Evolutionary conservation across 768 basidiomycete species (phyloP).

Genomic region (Gyrodon lividus): DNA sequence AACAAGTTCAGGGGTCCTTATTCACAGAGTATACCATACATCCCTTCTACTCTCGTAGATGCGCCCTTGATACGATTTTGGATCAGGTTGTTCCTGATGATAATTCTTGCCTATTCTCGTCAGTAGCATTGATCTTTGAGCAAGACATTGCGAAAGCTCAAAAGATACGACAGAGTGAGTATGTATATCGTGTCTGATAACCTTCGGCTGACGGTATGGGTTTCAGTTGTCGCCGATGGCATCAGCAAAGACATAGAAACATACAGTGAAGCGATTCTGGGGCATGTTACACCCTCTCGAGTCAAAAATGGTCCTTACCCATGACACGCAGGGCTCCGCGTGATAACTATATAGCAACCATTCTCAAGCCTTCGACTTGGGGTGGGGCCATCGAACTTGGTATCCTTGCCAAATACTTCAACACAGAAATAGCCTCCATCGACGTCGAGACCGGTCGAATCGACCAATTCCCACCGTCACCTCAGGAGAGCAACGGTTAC

Average conservation of each 20-base stretch:
- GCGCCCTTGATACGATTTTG: slow-evolving; percentile 2
- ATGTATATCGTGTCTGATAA: background rate
- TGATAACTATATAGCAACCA: slow-evolving; percentile 78
- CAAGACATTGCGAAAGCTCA: slow-evolving; percentile 74
- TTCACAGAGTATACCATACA: slow-evolving; percentile 58
- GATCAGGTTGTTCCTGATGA: slow-evolving; percentile 89
- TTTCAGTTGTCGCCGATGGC: slow-evolving; percentile 79
- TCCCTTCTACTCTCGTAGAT: background rate
- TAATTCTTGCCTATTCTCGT: slow-evolving; percentile 92
- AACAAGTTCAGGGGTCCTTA: slow-evolving; percentile 60
- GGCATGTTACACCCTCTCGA: slow-evolving; percentile 45
- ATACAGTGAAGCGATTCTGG: slow-evolving; percentile 85
- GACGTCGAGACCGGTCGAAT: slow-evolving; percentile 92
- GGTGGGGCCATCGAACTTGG: slow-evolving; percentile 94
- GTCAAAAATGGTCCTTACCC: background rate
- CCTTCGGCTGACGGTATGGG: slow-evolving; percentile 6
- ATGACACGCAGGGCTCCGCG: slow-evolving; percentile 42
- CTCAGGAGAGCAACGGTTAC: slow-evolving; percentile 36
- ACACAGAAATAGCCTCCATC: slow-evolving; percentile 83
- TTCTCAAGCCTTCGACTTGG: slow-evolving; percentile 80
- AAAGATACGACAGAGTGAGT: slow-evolving; percentile 70
- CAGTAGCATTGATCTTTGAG: slow-evolving; percentile 81
- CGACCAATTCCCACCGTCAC: slow-evolving; percentile 60
- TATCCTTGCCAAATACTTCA: slow-evolving; percentile 79
- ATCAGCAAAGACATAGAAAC: slow-evolving; percentile 69